Conservation (phyloP, 345 rosid genomes). For the Noccaea caerulescens region DNA sequence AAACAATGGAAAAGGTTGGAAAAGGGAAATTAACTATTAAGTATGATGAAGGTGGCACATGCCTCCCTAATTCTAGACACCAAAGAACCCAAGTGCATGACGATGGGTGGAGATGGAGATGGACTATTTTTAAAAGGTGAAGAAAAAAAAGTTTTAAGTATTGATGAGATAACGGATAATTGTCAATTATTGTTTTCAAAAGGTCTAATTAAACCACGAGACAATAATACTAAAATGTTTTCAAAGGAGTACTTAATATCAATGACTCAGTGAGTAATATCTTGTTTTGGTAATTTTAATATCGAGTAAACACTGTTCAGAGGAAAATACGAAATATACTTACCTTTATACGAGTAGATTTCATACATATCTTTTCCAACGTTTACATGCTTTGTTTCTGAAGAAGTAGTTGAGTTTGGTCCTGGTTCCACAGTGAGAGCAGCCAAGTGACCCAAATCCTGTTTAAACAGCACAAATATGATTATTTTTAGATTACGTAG, state of each 20-base stretch:
- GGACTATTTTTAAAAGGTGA: slow-evolving; percentile 13
- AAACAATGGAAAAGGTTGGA: not conserved
- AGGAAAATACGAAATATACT: slow-evolving; percentile 8
- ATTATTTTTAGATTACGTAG: slow-evolving; percentile 31
- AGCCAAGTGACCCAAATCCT: slow-evolving; percentile 14
- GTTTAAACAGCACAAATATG: slow-evolving; percentile 23
- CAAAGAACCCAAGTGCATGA: slow-evolving; percentile 27
- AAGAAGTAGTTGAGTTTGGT: slow-evolving; percentile 23
- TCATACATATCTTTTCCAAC: slow-evolving; percentile 9
- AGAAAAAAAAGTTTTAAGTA: slow-evolving; percentile 1
- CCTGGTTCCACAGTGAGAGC: slow-evolving; percentile 15
- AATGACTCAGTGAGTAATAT: not conserved
- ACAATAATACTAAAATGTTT: slow-evolving; percentile 2
- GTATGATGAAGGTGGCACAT: slow-evolving; percentile 33
- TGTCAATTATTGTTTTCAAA: slow-evolving; percentile 27
- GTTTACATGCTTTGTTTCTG: slow-evolving; percentile 2
- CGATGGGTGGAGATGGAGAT: slow-evolving; percentile 1
- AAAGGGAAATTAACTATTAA: slow-evolving; percentile 8
- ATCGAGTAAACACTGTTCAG: slow-evolving; percentile 8
- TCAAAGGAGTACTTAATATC: not conserved
- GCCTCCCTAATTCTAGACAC: slow-evolving; percentile 36
- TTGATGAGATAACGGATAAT: slow-evolving; percentile 28
- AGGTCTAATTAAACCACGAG: slow-evolving; percentile 14
- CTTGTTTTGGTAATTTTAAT: not conserved
- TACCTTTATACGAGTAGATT: slow-evolving; percentile 12